Evolutionary conservation across 495 filamentous ascomycete genomes (phyloP), one percentile per base, ranked within the genome.

Genomic region (Aspergillus wentii): DNA sequence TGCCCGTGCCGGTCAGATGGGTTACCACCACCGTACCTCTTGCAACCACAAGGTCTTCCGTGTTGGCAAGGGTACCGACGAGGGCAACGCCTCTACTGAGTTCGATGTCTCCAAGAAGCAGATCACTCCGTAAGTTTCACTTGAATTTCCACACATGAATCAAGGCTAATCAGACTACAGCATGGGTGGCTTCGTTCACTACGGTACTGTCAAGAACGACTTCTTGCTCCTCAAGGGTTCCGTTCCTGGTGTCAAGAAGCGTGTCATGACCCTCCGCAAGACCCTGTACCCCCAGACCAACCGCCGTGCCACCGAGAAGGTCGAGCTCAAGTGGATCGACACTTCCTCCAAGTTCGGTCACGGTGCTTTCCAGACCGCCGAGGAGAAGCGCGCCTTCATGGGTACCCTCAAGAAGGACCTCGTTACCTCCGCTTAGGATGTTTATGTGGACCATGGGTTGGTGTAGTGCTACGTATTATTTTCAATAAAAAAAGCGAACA

Each of bases 41-140:
- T 86, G 89, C 76, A 99, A 99, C 83, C 94, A 97, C 86, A 99
- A 99, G 83, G 69, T 99, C 67, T 99, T 96, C 84, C 88, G 94
- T 51, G 85, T 99, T 56, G 94, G 92, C 63, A 89, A 88, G 79
- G 92, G 76, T 52, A 72, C 75, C 50, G 85, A 92, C 53, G 86
- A 85, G 54, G 81, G 76, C 63, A 96, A 89, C 73, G 94, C 92
- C 52, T 82, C 88, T 39, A 97, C 94, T 41, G 92, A 97, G 48
- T 83, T 88, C 64, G 94, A 99, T 61, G 77, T 90, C 64, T 91
- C 89, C 74, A 96, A 96, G 85, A 99, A 99, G 85, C 79, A 76
- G 61, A 99, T 99, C 69, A 96, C 90, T 63, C 90, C 87, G 94
- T 98, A 90, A 72, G 92, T 88, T 46, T 22, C n/a, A 34, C 11